Evolutionary conservation across 169 alveolate species (phyloP).

Genomic region (Besnoitia besnoiti): DNA sequence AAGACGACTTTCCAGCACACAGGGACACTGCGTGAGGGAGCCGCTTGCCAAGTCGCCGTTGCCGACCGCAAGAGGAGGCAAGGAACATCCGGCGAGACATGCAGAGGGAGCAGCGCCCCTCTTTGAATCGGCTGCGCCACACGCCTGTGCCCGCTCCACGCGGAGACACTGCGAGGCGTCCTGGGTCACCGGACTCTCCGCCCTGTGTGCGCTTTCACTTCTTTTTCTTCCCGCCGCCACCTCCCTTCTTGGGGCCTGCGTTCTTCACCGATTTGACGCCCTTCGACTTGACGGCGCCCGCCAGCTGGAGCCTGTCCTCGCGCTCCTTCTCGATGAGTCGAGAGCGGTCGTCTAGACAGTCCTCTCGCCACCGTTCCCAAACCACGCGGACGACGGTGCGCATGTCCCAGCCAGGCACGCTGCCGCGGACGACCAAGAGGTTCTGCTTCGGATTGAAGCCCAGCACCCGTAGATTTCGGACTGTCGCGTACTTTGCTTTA

Average conservation of each 20-base stretch:
- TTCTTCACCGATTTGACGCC: conserved; percentile 22
- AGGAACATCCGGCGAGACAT: no score
- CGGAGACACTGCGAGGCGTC: no score
- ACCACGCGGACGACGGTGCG: conserved; percentile 71
- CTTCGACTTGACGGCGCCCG: neutral
- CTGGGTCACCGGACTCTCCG: neutral
- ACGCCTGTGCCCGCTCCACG: no score
- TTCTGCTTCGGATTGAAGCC: conserved; percentile 91
- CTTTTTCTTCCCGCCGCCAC: neutral
- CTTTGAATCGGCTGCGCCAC: no score
- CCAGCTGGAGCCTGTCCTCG: neutral
- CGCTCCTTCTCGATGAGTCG: conserved; percentile 28
- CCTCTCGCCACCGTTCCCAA: conserved; percentile 55
- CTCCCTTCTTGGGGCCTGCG: neutral
- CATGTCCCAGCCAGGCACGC: conserved; percentile 92
- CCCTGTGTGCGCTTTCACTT: neutral
- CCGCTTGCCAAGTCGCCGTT: no score
- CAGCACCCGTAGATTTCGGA: conserved; percentile 81
- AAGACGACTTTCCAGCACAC: no score
- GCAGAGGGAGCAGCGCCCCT: no score
- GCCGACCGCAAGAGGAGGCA: no score
- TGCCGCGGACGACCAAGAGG: conserved; percentile 88
- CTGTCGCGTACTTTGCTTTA: conserved; percentile 86
- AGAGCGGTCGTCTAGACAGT: neutral
- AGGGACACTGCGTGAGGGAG: no score